phyloP scores from a whole-genome alignment of 177 flowering plant genomes.

The Vitis hybrid region DNA sequence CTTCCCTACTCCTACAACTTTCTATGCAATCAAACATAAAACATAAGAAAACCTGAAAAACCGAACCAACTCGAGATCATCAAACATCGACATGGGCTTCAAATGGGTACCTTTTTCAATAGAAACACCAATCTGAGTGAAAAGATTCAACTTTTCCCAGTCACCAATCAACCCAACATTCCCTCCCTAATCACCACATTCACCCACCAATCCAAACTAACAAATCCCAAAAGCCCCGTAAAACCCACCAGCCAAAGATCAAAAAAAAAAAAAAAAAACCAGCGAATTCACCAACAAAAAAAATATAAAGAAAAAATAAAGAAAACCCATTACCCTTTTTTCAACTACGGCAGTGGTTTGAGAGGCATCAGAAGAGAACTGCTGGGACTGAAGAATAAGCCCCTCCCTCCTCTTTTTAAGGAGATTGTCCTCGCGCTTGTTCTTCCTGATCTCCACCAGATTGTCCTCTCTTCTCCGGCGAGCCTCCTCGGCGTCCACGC shows the following conservation, averaged over 20 bases:
- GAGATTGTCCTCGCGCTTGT: constrained; percentile 66
- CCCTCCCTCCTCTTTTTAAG: constrained; percentile 72
- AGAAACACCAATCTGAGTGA: no score
- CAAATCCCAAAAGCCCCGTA: neutral
- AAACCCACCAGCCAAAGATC: constrained; percentile 11
- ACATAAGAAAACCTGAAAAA: neutral
- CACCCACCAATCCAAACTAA: no score
- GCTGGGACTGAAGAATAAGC: constrained; percentile 34
- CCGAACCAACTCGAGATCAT: neutral
- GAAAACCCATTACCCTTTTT: constrained; percentile 34
- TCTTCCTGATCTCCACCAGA: constrained; percentile 82
- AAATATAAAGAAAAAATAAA: neutral
- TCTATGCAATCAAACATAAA: neutral
- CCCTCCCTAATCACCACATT: neutral
- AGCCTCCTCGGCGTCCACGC: constrained; percentile 76
- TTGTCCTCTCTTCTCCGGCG: constrained; percentile 79
- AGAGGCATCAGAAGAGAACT: constrained; percentile 22
- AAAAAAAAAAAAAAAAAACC: neutral
- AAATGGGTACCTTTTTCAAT: no score
- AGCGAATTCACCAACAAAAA: neutral
- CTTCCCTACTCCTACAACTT: neutral
- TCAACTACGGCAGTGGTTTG: constrained; percentile 33
- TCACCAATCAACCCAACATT: neutral
- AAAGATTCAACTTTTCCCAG: no score
- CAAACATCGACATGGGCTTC: neutral